Conservation (phyloP, 345 rosid genomes). For the Gossypium stocksii region DNA sequence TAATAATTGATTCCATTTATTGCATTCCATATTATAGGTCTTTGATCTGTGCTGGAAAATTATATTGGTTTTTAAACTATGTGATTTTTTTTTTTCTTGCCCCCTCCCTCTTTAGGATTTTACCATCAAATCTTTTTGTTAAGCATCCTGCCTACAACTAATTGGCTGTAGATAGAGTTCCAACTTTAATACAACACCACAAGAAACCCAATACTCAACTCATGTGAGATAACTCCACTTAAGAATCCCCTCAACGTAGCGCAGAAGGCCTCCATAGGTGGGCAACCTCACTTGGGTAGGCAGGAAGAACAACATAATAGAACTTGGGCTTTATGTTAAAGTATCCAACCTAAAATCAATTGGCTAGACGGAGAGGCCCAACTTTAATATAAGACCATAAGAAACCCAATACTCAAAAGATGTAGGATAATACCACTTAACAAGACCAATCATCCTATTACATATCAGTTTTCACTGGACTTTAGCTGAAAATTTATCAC, state of each 20-base stretch:
- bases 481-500: too few relatives aligned
- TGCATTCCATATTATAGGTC: not conserved
- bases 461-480: not conserved
- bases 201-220: not conserved
- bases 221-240: not conserved
- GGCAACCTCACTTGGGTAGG: not conserved
- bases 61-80: not conserved
- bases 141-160: not conserved
- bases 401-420: not conserved
- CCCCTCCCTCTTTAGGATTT: not conserved
- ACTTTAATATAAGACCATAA: not conserved
- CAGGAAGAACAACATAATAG: not conserved
- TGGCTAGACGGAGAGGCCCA: not conserved
- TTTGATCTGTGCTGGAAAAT: not conserved
- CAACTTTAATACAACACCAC: not conserved
- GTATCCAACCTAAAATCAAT: not conserved
- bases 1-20: not conserved
- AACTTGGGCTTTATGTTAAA: not conserved
- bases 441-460: slow-evolving; percentile 8
- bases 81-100: not conserved
- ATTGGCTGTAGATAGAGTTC: not conserved
- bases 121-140: not conserved
- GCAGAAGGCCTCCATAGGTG: not conserved
- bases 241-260: not conserved
- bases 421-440: not conserved